Conservation (phyloP, 2,329 filamentous ascomycete genomes). For the Phaeoacremonium minimum region DNA sequence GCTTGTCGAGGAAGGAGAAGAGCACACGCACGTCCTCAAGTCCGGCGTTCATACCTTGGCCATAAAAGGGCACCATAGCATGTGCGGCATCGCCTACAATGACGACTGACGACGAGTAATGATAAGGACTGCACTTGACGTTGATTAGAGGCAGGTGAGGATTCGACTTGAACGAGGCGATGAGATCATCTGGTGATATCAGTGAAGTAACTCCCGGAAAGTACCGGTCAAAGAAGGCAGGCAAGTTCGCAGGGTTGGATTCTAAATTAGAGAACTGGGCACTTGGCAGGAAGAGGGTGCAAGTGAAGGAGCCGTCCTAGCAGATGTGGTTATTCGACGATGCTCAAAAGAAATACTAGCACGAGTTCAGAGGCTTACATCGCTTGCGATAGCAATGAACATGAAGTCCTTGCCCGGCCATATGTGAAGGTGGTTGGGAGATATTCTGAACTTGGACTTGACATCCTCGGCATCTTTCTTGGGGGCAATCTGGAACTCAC, state of each 20-base stretch:
- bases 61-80: constrained; percentile 98
- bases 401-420: constrained; percentile 94
- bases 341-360: background rate
- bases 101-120: constrained; percentile 71
- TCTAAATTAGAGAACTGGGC: constrained; percentile 66
- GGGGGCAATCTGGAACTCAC: constrained; percentile 81
- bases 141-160: constrained; percentile 90
- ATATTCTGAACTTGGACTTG: constrained; percentile 65
- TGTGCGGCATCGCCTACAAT: constrained; percentile 93
- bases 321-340: constrained; percentile 6
- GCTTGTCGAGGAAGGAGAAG: constrained; percentile 74
- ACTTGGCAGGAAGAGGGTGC: constrained; percentile 84
- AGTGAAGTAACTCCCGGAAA: constrained; percentile 82
- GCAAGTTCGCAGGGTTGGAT: constrained; percentile 52
- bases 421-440: constrained; percentile 91
- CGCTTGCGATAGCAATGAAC: constrained; percentile 93
- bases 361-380: constrained; percentile 32
- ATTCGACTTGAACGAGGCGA: constrained; percentile 72
- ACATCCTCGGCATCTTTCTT: constrained; percentile 24
- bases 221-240: constrained; percentile 72
- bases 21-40: constrained; percentile 90
- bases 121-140: constrained; percentile 88
- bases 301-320: constrained; percentile 86
- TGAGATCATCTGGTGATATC: constrained; percentile 64
- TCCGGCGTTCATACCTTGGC: constrained; percentile 95